These are phyloP conservation scores for Solanum corneliomulleri DNA, from an alignment of 257 asterid genomes.

Conservation along the genomic window DNA sequence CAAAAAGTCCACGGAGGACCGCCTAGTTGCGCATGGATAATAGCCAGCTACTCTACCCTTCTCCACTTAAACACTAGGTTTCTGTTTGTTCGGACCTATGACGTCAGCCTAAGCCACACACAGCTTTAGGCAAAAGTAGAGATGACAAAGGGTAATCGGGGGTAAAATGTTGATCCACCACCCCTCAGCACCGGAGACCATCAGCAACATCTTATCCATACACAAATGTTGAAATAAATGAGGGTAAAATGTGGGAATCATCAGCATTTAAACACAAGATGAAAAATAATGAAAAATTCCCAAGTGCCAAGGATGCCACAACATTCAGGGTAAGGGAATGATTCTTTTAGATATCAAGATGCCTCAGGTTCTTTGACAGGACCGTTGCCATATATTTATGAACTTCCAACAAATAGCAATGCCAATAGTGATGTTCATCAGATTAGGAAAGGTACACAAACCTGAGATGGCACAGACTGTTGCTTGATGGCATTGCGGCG, in stretches of 20 bases:
- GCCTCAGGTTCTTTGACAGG: not conserved
- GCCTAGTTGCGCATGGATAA: not conserved
- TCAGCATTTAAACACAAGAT: not conserved
- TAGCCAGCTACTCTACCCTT: not conserved
- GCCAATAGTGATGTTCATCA: not conserved
- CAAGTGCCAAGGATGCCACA: not conserved
- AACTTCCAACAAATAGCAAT: not conserved
- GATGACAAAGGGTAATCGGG: not conserved
- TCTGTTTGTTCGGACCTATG: not conserved
- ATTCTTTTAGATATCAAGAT: not conserved
- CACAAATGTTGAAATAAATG: not conserved
- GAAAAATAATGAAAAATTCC: not conserved
- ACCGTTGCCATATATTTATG: not conserved
- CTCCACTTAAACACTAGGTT: not conserved
- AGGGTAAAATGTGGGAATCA: not conserved
- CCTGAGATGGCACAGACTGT: constrained; percentile 64
- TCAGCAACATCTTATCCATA: not conserved
- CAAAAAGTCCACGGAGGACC: not conserved
- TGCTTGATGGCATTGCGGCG: constrained; percentile 60
- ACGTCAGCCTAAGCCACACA: not conserved
- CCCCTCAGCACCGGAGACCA: not conserved
- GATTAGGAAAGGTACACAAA: constrained; percentile 10
- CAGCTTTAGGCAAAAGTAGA: not conserved
- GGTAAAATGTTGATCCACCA: not conserved
- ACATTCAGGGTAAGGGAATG: not conserved